Evolutionary conservation across 2,329 filamentous ascomycete genomes (phyloP).

Genomic region (Sclerotiophoma versabilis): DNA sequence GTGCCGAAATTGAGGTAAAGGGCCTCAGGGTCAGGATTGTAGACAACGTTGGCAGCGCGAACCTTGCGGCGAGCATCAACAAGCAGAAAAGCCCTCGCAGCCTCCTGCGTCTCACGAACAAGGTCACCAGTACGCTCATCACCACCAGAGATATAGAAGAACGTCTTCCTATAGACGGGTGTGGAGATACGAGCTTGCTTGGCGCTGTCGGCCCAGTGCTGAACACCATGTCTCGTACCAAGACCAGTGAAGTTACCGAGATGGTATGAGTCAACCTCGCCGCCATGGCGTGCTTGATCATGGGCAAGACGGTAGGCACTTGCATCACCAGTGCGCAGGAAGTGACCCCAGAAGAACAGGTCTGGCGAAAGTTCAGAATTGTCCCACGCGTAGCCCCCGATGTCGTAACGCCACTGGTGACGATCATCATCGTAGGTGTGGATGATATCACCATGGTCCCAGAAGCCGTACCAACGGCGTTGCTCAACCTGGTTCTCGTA

Average conservation of each 20-base stretch:
- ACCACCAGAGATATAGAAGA: slow-evolving; percentile 64
- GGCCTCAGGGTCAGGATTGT: slow-evolving; percentile 50
- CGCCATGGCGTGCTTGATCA: slow-evolving; percentile 64
- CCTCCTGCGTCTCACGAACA: slow-evolving; percentile 60
- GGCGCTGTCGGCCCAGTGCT: slow-evolving; percentile 67
- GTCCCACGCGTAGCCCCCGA: slow-evolving; percentile 71
- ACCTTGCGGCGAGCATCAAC: slow-evolving; percentile 68
- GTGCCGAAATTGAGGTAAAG: slow-evolving; percentile 64
- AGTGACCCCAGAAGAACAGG: slow-evolving; percentile 69
- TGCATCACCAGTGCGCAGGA: slow-evolving; percentile 64
- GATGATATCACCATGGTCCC: slow-evolving; percentile 68
- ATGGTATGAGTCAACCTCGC: slow-evolving; percentile 70
- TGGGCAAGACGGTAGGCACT: slow-evolving; percentile 68
- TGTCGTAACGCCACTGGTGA: slow-evolving; percentile 68
- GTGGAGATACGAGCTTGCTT: slow-evolving; percentile 69
- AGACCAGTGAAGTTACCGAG: slow-evolving; percentile 65
- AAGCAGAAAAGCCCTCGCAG: slow-evolving; percentile 60
- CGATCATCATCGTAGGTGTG: slow-evolving; percentile 67
- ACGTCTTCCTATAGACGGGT: slow-evolving; percentile 64
- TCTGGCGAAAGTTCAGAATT: slow-evolving; percentile 70
- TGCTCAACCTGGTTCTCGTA: slow-evolving; percentile 65
- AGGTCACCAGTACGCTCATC: slow-evolving; percentile 65
- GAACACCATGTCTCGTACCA: slow-evolving; percentile 68
- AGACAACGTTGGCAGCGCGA: slow-evolving; percentile 59
- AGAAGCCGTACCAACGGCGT: slow-evolving; percentile 69